Evolutionary conservation across 495 filamentous ascomycete species (phyloP), one percentile per base, ranked within the genome.

Genomic region (Penicillium cataractarum): DNA sequence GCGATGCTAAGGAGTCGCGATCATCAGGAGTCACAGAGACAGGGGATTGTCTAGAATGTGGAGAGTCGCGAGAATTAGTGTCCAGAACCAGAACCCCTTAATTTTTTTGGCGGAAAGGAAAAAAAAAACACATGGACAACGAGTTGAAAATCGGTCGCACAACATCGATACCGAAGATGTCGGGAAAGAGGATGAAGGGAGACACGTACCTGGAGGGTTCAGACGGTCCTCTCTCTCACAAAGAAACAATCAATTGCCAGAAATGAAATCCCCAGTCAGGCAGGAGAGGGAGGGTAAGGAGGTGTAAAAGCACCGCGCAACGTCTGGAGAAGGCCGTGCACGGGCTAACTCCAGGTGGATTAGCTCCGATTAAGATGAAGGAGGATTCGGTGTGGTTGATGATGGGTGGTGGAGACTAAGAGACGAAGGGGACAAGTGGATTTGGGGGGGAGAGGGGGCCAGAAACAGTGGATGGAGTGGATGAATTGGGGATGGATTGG

Each of bases 351-450:
- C 29, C 22, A 55, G 35, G 26, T 17, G 55, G 66, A 54, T 62
- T 69, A 69, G 67, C 64, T 61, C 39, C 65, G 62, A 64, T 59
- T 66, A 70, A 67, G 64, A 67, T 70, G 67, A 70, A 70, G 65
- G 67, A 59, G 63, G 60, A 61, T 60, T 62, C 40, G 57, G 57
- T 39, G 54, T 35, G 53, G 46, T 50, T n/a, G 53, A 39, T 56
- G 54, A 15, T 42, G 22, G 21, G 13, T 6, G 24, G 54, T 59
- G 57, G 46, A 26, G 52, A 32, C 24, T 19, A 35, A 58, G 60
- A 42, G 40, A 42, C n/a, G 19, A 22, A 46, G 19, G 42, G 42
- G 21, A 22, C 19, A 17, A 15, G 24, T 27, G 46, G 24, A 27
- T 27, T 12, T 4, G 19, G n/a, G 44, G 21, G 10, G 7, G 3